Base-by-base conservation (phyloP, 2,329 filamentous ascomycete species). In the Graphiopsis chlorocephala region DNA sequence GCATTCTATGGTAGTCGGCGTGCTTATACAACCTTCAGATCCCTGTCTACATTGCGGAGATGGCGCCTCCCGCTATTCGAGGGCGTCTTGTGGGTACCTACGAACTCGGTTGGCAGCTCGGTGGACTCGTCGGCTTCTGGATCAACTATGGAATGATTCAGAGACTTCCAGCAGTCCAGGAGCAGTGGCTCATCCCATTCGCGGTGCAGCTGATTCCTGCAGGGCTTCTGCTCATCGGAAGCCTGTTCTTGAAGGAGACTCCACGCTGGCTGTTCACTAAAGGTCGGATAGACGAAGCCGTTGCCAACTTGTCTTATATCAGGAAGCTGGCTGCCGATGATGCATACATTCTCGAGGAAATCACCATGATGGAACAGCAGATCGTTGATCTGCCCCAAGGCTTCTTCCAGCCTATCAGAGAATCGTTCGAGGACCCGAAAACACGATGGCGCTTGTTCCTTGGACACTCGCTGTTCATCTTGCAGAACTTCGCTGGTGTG, bases 31-130 rank as follows among this genome's bases (percentile, higher is more conserved):
- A 81, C 8, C 86, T 84, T 72, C 78, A 87, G 67, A 83, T 71
- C n/a, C 86, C 85, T 6, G 86, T 88, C 66, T 88, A 86, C 76
- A 86, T 86, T 57, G 82, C 83, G 3, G 85, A 87, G 69, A 75
- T 86, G 38, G 76, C 85, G 5, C 85, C 85, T 7, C 85, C 85
- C n/a, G 83, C 85, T 4, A 83, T 88, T 64, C 81, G 85, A 67
- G 85, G 85, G 3, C 62, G 62, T 23, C 62, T 64, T 23, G 62
- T 64, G 14, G 62, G 62, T 70, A 70, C 55, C 67, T 72, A 64
- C 45, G 62, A 64, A 45, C 35, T 64, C 14, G 53, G 53, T 2
- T 64, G 62, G 62, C 62, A 64, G 55, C 66, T 69, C 47, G 73
- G 73, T 15, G 66, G 64, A 33, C 42, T 74, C 26, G 59, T 74